Percentiles rank a stretch among this genome's conserved stretches.
These are phyloP conservation scores for Sporothrix schenckii DNA, from an alignment of 2,329 filamentous ascomycete species.

Conservation along the genomic window DNA sequence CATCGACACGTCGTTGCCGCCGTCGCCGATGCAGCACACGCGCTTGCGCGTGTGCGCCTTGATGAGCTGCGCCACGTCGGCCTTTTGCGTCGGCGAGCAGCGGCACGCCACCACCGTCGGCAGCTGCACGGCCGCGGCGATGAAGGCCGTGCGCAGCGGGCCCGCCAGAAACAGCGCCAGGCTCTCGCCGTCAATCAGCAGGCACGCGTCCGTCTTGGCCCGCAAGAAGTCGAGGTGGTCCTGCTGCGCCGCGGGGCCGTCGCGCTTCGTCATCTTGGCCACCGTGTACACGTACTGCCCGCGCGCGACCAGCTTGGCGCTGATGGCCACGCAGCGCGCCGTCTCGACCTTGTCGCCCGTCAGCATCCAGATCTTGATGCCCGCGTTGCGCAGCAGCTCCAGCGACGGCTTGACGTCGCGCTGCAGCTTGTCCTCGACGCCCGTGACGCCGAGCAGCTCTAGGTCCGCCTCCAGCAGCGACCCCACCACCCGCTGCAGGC, in stretches of 20 bases:
- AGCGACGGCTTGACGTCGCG: slow-evolving; percentile 93
- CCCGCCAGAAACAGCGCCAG: slow-evolving; percentile 74
- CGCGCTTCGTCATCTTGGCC: slow-evolving; percentile 79
- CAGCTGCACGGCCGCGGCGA: slow-evolving; percentile 81
- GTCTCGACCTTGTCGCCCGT: slow-evolving; percentile 99
- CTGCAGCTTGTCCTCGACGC: slow-evolving; percentile 96
- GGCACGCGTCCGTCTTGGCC: slow-evolving; percentile 81
- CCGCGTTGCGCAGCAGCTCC: slow-evolving; percentile 92
- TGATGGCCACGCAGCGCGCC: slow-evolving; percentile 92
- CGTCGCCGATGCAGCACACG: slow-evolving; percentile 96
- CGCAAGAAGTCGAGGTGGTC: slow-evolving; percentile 87
- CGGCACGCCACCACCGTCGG: slow-evolving; percentile 95
- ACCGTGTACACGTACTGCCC: slow-evolving; percentile 97
- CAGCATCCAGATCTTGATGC: slow-evolving; percentile 99
- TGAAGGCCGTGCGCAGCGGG: slow-evolving; percentile 80
- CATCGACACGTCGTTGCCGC: slow-evolving; percentile 98
- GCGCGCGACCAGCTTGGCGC: slow-evolving; percentile 87
- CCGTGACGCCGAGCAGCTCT: slow-evolving; percentile 93
- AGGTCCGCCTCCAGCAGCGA: slow-evolving; percentile 84
- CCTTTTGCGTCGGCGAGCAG: slow-evolving; percentile 96
- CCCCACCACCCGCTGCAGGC: slow-evolving; percentile 78
- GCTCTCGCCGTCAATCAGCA: slow-evolving; percentile 94
- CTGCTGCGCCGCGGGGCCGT: slow-evolving; percentile 68
- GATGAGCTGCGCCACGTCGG: slow-evolving; percentile 88
- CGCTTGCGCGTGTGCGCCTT: slow-evolving; percentile 90